phyloP scores from a whole-genome alignment of 345 rosid genomes.

The Bruguiera sexangula region DNA sequence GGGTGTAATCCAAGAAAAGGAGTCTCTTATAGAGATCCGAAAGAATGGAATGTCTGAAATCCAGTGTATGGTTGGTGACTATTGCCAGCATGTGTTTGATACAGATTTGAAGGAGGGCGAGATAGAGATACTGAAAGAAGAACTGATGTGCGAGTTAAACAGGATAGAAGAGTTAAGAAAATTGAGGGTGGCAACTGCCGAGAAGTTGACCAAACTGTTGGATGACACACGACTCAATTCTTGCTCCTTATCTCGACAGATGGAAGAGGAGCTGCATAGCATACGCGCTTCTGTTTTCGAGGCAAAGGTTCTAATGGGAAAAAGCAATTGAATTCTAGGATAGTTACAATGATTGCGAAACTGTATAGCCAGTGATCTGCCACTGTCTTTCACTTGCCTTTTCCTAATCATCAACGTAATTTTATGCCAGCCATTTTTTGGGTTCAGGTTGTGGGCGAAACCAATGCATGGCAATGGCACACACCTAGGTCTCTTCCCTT shows the following conservation, averaged over 20 bases:
- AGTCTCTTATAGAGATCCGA: slow-evolving; percentile 44
- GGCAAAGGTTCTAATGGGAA: slow-evolving; percentile 34
- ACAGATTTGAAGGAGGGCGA: slow-evolving; percentile 52
- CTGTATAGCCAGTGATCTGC: not conserved
- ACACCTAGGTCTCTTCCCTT: too few relatives aligned
- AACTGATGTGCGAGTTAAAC: slow-evolving; percentile 25
- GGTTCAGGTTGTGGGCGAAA: too few relatives aligned
- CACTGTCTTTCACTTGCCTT: not conserved
- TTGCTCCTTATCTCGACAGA: slow-evolving; percentile 31
- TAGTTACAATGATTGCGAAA: not conserved
- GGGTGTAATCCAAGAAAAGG: slow-evolving; percentile 49
- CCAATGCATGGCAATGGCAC: too few relatives aligned
- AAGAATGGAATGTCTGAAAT: slow-evolving; percentile 50
- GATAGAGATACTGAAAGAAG: slow-evolving; percentile 43
- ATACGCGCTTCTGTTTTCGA: slow-evolving; percentile 38
- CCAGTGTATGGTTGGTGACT: slow-evolving; percentile 46
- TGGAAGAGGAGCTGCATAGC: slow-evolving; percentile 44
- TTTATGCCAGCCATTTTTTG: too few relatives aligned
- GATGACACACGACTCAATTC: slow-evolving; percentile 19
- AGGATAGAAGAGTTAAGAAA: slow-evolving; percentile 39
- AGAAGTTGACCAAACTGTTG: slow-evolving; percentile 31
- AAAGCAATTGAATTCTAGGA: not conserved
- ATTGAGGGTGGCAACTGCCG: slow-evolving; percentile 26
- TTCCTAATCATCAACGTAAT: too few relatives aligned
- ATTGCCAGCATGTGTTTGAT: slow-evolving; percentile 55